Evolutionary conservation across 352 stramenopile genomes (phyloP), one percentile per base, ranked within the genome.

Genomic region (Phytopythium montanum): DNA sequence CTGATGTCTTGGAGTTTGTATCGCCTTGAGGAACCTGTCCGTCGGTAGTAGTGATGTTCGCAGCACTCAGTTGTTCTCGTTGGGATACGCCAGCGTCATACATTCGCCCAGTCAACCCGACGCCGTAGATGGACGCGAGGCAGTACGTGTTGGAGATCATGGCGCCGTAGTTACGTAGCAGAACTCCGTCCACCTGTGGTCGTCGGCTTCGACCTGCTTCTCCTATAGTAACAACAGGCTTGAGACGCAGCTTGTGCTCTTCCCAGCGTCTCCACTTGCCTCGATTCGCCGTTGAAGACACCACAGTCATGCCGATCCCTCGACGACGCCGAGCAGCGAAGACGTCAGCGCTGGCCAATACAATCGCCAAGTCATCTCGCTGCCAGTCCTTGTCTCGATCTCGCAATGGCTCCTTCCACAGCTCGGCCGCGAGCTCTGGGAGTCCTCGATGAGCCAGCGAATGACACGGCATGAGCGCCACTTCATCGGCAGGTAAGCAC

Each of bases 401-500:
- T 13, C 79, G 72, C 7, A 87, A 39, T 13, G 81, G 79, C 45
- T 91, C 81, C 23, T 66, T 59, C 75, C 75, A 91, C 21, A 59
- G 57, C 59, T 91, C 81, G 19, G 61, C 67, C 26, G 41, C 38
- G 19, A 76, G 61, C 36, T 60, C 64, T 28, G 73, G 60, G 18
- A 69, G 64, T 18, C 64, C 72, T 5, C 81, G 73, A 26, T 88
- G 72, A 25, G 72, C 64, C 3, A 87, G 54, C 23, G 76, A 78
- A 65, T 88, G 73, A 45, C 81, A 91, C 2, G 81, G 81, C 81
- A 91, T 91, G n/a, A 91, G 71, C 23, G 81, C 76, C 18, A 88
- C 48, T 59, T 91, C 81, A 53, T 91, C 81, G 1, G 67, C 52
- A 10, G 42, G 31, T 23, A 72, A 48, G 41, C 77, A 85, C 48